phyloP scores from a whole-genome alignment of 805 yeast species.

The Candida berthetii region DNA sequence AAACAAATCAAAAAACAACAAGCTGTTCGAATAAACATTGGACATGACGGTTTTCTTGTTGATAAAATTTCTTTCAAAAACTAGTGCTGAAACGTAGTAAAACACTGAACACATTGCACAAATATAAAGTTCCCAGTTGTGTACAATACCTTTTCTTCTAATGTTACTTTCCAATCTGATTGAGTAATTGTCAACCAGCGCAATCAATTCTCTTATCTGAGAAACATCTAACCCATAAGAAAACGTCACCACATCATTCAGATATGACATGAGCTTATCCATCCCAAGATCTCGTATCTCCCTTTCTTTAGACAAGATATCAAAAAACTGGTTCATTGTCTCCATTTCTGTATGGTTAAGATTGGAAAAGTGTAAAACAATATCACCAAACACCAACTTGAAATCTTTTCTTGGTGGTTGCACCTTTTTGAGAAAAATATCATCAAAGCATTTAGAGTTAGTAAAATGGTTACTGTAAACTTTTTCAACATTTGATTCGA shows the following conservation, averaged over 20 bases:
- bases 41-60: not conserved
- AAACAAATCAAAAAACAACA: slow-evolving; percentile 12
- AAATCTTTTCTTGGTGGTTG: slow-evolving; percentile 6
- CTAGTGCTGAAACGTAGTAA: slow-evolving; percentile 8
- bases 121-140: slow-evolving; percentile 13
- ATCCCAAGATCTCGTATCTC: slow-evolving; percentile 1
- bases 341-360: slow-evolving; percentile 3
- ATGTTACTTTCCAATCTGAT: slow-evolving; percentile 12
- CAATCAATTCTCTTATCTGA: slow-evolving; percentile 10
- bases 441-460: not conserved
- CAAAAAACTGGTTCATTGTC: not conserved
- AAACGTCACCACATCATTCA: slow-evolving; percentile 9
- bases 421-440: not conserved
- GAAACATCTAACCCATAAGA: slow-evolving; percentile 5
- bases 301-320: slow-evolving; percentile 2
- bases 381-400: slow-evolving; percentile 6
- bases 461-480: not conserved
- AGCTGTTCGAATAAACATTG: not conserved
- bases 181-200: slow-evolving; percentile 13
- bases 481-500: not conserved
- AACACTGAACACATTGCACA: slow-evolving; percentile 12
- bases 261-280: slow-evolving; percentile 3
- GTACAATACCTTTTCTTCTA: slow-evolving; percentile 11
- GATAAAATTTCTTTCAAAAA: slow-evolving; percentile 8
- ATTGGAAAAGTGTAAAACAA: slow-evolving; percentile 1